Evolutionary conservation across 345 rosid species (phyloP).

Genomic region (Viola odorata): DNA sequence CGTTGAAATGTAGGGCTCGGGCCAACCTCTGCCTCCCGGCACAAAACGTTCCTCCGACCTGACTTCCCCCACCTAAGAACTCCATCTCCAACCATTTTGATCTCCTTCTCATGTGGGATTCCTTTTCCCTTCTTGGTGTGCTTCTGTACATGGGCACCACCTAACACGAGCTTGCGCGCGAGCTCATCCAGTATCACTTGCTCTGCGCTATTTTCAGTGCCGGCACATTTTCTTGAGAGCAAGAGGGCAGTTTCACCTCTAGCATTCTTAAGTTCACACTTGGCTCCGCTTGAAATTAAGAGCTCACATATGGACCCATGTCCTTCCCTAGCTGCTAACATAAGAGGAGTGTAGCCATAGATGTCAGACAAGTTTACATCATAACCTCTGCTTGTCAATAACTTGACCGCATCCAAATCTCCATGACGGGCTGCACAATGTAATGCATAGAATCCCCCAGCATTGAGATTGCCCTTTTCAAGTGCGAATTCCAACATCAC

Average conservation of each 20-base stretch:
- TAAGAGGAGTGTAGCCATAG: slow-evolving; percentile 86
- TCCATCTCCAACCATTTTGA: slow-evolving; percentile 56
- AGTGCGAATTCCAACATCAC: slow-evolving; percentile 92
- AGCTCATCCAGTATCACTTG: slow-evolving; percentile 60
- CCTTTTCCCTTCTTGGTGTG: slow-evolving; percentile 88
- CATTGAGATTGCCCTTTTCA: slow-evolving; percentile 63
- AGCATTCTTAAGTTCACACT: slow-evolving; percentile 45
- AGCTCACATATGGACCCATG: slow-evolving; percentile 55
- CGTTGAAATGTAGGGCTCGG: slow-evolving; percentile 44
- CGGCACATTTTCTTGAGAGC: slow-evolving; percentile 34
- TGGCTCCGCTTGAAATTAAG: slow-evolving; percentile 57
- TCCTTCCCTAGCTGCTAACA: slow-evolving; percentile 90
- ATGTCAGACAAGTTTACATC: slow-evolving; percentile 67
- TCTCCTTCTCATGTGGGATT: slow-evolving; percentile 48
- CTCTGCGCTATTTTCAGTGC: slow-evolving; percentile 38
- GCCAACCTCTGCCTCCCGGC: slow-evolving; percentile 60
- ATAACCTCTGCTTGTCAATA: slow-evolving; percentile 58
- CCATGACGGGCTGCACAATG: slow-evolving; percentile 96
- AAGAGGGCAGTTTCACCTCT: slow-evolving; percentile 69
- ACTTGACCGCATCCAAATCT: slow-evolving; percentile 60
- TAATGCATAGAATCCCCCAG: slow-evolving; percentile 80
- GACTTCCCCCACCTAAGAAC: slow-evolving; percentile 83
- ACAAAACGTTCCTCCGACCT: slow-evolving; percentile 50
- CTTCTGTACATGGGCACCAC: slow-evolving; percentile 56
- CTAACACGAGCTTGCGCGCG: slow-evolving; percentile 49